Evolutionary conservation across 768 basidiomycete genomes (phyloP), one percentile per base, ranked within the genome.

Genomic region (Agaricus sinodeliciosus): DNA sequence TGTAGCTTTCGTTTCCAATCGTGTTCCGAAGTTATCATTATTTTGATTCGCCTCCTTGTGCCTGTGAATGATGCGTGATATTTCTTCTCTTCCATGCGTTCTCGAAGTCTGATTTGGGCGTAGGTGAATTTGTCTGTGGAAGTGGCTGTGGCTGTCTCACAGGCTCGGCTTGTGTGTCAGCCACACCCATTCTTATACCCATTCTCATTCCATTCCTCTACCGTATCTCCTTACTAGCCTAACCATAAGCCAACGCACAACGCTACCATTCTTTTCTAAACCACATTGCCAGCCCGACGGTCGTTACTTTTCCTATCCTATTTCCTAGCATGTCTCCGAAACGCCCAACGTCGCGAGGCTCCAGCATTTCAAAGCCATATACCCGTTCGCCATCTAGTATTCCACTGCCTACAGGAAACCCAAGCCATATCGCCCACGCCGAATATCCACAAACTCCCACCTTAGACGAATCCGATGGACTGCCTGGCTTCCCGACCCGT

Each of bases 401-500:
- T 16, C 27, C 61, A 16, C 54, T 57, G 39, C 36, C 54, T 31
- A 41, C 54, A 27, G 55, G 51, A 19, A 51, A 44, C 5, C 34
- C 51, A 22, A 50, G 49, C 13, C 50, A 59, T 19, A 36, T 44
- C 19, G 27, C 51, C 36, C 55, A 54, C n/a, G 22, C 51, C 22
- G 46, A 48, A 34, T 42, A 54, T 22, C 28, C 37, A 22, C 48
- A 18, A 15, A 36, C 51, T 9, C 27, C 41, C 26, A 35, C 26
- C 7, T 18, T 45, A 15, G 27, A 47, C 18, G 46, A 55, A 1
- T 51, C 31, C 3, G 46, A 55, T 36, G 62, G 60, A 40, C 61
- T 59, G 34, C 62, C 74, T 16, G 84, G 84, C 1, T 80, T 87
- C 54, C 87, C 86, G 1, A 77, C 81, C 3, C 78, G 79, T 51